Evolutionary conservation across 2,329 filamentous ascomycete species (phyloP).

Genomic region (Apiospora aurea): DNA sequence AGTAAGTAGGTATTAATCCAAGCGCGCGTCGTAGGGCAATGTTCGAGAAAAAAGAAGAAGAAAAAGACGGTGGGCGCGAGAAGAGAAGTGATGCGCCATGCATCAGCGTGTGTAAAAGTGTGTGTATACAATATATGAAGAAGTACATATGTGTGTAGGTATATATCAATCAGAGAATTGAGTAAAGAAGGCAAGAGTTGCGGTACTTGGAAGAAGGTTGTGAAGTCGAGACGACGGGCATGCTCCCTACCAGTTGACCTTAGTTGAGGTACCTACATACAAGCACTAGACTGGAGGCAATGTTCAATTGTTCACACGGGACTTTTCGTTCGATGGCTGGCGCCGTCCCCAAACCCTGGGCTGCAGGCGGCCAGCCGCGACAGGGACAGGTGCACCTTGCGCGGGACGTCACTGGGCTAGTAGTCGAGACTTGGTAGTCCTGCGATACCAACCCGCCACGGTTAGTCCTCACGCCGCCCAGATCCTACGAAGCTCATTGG

Average conservation of each 20-base stretch:
- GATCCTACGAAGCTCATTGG: neutral
- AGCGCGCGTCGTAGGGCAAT: neutral
- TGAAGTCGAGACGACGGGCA: constrained; percentile 5
- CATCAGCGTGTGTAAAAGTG: neutral
- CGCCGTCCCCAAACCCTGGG: constrained; percentile 14
- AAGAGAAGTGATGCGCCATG: neutral
- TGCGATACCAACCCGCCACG: neutral
- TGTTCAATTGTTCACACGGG: neutral
- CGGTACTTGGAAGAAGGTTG: constrained; percentile 2
- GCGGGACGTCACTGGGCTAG: constrained; percentile 2
- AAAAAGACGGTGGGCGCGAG: neutral
- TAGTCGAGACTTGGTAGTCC: neutral
- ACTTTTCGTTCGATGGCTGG: constrained; percentile 20
- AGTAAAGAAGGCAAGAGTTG: neutral
- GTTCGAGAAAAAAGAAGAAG: neutral
- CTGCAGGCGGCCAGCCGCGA: constrained; percentile 1
- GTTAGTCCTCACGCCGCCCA: neutral
- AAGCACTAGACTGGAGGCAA: too few relatives aligned
- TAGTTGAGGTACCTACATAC: too few relatives aligned
- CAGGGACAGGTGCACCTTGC: constrained; percentile 21
- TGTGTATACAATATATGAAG: neutral
- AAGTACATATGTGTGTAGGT: neutral
- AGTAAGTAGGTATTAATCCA: neutral
- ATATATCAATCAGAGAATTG: neutral
- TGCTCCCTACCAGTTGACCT: too few relatives aligned